Evolutionary conservation across 192 early-diverging fungal species (phyloP).

Genomic region (Backusella circina): DNA sequence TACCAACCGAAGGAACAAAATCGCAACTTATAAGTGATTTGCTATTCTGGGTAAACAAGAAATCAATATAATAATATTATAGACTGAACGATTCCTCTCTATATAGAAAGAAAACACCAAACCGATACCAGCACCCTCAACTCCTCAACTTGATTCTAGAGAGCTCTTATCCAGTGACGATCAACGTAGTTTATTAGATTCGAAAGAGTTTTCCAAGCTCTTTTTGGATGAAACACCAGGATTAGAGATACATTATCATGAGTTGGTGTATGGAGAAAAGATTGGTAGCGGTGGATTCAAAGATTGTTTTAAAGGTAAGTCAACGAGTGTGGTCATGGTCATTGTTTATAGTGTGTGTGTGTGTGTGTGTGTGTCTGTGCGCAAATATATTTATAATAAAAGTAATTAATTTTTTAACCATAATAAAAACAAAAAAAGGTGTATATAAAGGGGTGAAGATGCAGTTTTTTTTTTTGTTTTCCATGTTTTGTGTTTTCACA

Average conservation of each 20-base stretch:
- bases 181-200: conserved; percentile 21
- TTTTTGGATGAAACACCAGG: conserved; percentile 39
- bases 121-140: conserved; percentile 66
- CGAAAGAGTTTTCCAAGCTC: conserved; percentile 42
- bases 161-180: conserved; percentile 30
- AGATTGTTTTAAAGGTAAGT: conserved; percentile 69
- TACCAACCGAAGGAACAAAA: conserved; percentile 64
- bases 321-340: conserved; percentile 9
- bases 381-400: conserved; percentile 36
- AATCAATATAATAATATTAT: too few species aligned
- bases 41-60: conserved; percentile 56
- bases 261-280: conserved; percentile 59
- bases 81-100: too few species aligned
- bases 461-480: neutral
- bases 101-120: conserved; percentile 57
- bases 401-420: neutral
- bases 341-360: neutral
- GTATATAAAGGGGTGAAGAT: conserved; percentile 1
- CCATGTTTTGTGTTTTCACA: neutral
- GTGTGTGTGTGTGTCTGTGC: too few species aligned
- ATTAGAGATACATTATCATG: conserved; percentile 58
- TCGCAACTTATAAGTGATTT: conserved; percentile 52
- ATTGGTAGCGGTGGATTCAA: conserved; percentile 77
- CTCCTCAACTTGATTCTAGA: conserved; percentile 52
- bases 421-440: conserved; percentile 1